Conservation (phyloP, 345 rosid genomes). For the Camelina neglecta region DNA sequence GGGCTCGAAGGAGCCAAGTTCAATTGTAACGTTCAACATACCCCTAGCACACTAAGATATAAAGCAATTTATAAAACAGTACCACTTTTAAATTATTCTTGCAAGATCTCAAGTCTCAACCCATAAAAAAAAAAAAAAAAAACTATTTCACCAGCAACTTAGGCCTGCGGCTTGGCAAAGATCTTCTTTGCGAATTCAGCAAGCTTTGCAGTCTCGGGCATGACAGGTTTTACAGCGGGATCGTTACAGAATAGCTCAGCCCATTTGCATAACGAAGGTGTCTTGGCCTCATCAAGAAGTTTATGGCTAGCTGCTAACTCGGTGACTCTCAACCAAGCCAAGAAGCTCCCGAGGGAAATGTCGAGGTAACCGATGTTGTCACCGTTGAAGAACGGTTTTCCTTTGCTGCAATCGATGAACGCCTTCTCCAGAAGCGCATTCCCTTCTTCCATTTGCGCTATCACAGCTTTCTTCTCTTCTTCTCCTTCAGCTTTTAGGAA, state of each 20-base stretch:
- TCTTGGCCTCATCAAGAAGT: conserved; percentile 55
- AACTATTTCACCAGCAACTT: conserved; percentile 13
- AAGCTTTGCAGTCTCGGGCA: conserved; percentile 75
- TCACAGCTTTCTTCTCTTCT: conserved; percentile 49
- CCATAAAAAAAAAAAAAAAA: neutral
- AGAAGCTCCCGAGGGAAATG: conserved; percentile 62
- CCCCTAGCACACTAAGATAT: neutral
- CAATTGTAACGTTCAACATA: neutral
- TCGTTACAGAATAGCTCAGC: conserved; percentile 59
- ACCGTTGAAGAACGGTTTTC: conserved; percentile 78
- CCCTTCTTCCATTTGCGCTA: conserved; percentile 50
- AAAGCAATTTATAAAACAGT: neutral
- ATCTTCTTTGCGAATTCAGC: conserved; percentile 51
- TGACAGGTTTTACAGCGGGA: conserved; percentile 63
- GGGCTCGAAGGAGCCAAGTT: no score
- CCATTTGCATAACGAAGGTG: conserved; percentile 69
- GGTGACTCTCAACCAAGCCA: conserved; percentile 66
- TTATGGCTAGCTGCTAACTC: conserved; percentile 46
- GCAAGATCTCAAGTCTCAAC: conserved; percentile 7
- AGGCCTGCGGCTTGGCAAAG: conserved; percentile 35
- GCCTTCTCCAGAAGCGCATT: conserved; percentile 57
- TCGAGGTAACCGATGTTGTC: conserved; percentile 67
- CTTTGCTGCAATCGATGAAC: conserved; percentile 61
- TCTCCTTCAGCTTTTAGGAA: conserved; percentile 45
- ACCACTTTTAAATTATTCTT: conserved; percentile 27